Conservation (phyloP, 768 basidiomycete genomes). For the Tulasnella sp. region DNA sequence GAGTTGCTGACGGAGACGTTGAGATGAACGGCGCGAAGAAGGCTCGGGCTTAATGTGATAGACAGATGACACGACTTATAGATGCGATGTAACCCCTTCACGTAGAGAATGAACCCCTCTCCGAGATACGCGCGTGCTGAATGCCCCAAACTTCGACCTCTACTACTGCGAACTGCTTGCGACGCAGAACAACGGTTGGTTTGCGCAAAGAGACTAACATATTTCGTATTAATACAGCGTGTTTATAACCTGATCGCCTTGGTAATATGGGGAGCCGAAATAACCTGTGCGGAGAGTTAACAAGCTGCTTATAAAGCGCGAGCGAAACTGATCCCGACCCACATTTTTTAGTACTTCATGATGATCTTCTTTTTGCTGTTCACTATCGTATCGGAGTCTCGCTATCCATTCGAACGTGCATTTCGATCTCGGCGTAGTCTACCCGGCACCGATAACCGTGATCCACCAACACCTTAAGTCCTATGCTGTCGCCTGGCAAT, state of each 20-base stretch:
- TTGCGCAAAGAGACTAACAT: too few species aligned
- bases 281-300: too few species aligned
- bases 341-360: too few species aligned
- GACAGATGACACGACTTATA: neutral
- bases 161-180: too few species aligned
- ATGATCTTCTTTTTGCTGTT: too few species aligned
- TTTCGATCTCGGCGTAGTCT: neutral
- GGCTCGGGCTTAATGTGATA: neutral
- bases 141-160: too few species aligned
- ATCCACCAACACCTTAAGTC: neutral
- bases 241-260: too few species aligned
- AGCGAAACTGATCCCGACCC: too few species aligned
- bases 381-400: neutral
- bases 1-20: constrained; percentile 5
- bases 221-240: too few species aligned
- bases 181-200: too few species aligned
- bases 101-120: neutral
- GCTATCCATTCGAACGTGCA: neutral
- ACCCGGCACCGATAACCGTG: neutral
- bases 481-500: neutral
- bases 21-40: constrained; percentile 13
- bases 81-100: neutral
- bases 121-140: neutral
- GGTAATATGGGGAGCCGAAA: too few species aligned
- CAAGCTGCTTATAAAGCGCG: too few species aligned